phyloP scores from a whole-genome alignment of 176 grass and related monocot species.

The Neostapfia colusana region DNA sequence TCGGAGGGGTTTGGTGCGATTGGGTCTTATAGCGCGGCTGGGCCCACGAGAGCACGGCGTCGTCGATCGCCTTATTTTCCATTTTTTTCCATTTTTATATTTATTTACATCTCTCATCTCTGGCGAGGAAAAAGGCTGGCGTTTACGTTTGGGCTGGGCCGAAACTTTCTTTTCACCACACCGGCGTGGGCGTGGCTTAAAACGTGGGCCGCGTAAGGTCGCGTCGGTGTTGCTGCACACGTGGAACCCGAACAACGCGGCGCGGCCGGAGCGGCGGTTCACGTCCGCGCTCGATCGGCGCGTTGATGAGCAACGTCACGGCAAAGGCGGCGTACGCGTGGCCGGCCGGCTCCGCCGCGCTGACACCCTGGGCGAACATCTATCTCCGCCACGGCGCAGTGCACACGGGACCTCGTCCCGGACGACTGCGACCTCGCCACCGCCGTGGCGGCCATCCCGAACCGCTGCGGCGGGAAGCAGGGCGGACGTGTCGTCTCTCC shows the following conservation, averaged over 20 bases:
- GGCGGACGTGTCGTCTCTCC: not conserved
- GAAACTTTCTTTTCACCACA: constrained; percentile 10
- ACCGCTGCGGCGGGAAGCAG: not conserved
- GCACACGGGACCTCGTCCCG: constrained; percentile 47
- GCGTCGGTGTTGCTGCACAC: too few relatives aligned
- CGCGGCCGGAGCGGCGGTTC: constrained; percentile 13
- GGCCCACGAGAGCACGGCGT: constrained; percentile 15
- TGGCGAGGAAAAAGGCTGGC: not conserved
- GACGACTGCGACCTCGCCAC: constrained; percentile 47
- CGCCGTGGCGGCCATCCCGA: not conserved
- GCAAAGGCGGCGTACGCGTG: constrained; percentile 1
- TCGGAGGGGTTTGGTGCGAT: constrained; percentile 24
- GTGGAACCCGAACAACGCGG: too few relatives aligned
- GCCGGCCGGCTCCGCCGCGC: not conserved
- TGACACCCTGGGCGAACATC: not conserved
- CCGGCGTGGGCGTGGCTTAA: not conserved
- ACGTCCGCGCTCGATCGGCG: not conserved
- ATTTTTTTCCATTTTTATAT: too few relatives aligned
- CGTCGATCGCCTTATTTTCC: not conserved
- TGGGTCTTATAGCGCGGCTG: constrained; percentile 29
- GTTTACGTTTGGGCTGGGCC: not conserved
- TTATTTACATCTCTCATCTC: too few relatives aligned
- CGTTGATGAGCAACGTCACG: constrained; percentile 41
- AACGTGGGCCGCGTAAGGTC: not conserved
- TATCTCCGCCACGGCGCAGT: constrained; percentile 54